Evolutionary conservation across 2,329 filamentous ascomycete genomes (phyloP).

Genomic region (Tolypocladium album): DNA sequence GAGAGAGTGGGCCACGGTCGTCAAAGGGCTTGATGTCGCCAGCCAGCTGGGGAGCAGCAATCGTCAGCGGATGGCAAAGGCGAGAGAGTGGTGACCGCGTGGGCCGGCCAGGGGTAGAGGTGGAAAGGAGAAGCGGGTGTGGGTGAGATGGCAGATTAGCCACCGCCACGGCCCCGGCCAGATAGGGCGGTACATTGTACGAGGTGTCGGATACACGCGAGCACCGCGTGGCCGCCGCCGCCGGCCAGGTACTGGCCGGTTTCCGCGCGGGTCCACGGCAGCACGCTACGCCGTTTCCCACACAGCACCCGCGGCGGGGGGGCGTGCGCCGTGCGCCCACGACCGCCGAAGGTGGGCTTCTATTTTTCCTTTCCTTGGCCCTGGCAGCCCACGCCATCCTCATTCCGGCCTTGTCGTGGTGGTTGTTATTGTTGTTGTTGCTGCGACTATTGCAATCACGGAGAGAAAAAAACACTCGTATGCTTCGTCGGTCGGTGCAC

Average conservation of each 20-base stretch:
- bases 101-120: constrained; percentile 7
- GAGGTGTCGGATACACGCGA: neutral
- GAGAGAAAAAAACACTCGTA: too few species aligned
- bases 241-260: neutral
- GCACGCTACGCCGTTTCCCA: neutral
- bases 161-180: neutral
- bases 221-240: neutral
- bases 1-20: neutral
- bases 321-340: neutral
- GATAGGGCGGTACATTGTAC: neutral
- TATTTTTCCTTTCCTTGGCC: neutral
- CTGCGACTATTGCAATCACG: neutral
- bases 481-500: too few species aligned
- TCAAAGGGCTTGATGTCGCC: neutral
- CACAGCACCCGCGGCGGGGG: neutral
- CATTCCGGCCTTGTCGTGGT: neutral
- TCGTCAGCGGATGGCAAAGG: neutral
- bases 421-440: neutral
- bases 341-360: neutral
- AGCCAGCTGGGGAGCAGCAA: neutral
- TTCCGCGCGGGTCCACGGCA: too few species aligned
- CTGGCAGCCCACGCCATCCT: neutral
- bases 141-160: constrained; percentile 1
- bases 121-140: constrained; percentile 8
- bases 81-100: constrained; percentile 5